These are phyloP conservation scores for Exophiala oligosperma DNA, from an alignment of 2,329 filamentous ascomycete species.

Conservation along the genomic window DNA sequence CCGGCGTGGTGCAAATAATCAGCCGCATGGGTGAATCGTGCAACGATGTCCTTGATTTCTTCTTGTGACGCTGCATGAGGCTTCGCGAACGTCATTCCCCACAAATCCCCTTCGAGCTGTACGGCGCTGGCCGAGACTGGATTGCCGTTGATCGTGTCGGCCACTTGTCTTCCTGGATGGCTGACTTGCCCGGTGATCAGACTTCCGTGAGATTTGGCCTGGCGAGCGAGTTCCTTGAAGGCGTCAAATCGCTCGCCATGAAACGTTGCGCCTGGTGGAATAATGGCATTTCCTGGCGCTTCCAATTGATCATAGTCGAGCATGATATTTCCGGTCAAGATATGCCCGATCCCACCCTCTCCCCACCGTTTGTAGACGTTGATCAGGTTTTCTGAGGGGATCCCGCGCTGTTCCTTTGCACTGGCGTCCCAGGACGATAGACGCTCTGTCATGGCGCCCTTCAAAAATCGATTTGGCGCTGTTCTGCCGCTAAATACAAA, in stretches of 20 bases:
- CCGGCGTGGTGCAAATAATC: slow-evolving; percentile 64
- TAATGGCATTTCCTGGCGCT: slow-evolving; percentile 61
- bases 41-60: slow-evolving; percentile 53
- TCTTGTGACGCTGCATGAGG: slow-evolving; percentile 35
- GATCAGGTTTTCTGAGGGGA: no score
- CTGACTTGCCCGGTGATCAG: slow-evolving; percentile 59
- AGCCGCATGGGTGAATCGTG: slow-evolving; percentile 62
- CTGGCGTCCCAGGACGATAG: no score
- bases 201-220: slow-evolving; percentile 25
- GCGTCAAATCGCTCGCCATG: slow-evolving; percentile 60
- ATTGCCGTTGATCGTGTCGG: slow-evolving; percentile 45
- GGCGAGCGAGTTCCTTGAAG: slow-evolving; percentile 44
- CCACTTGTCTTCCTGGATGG: slow-evolving; percentile 62
- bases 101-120: slow-evolving; percentile 39
- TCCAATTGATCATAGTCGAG: no score
- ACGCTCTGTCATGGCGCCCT: no score
- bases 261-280: slow-evolving; percentile 52
- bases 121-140: slow-evolving; percentile 54
- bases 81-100: slow-evolving; percentile 37
- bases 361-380: no score
- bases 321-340: no score
- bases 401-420: no score
- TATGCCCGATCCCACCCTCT: no score
- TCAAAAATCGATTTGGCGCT: no score
- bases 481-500: no score